These are phyloP conservation scores for Teratosphaeriaceae sp. DNA, from an alignment of 2,329 filamentous ascomycete genomes.

Conservation along the genomic window DNA sequence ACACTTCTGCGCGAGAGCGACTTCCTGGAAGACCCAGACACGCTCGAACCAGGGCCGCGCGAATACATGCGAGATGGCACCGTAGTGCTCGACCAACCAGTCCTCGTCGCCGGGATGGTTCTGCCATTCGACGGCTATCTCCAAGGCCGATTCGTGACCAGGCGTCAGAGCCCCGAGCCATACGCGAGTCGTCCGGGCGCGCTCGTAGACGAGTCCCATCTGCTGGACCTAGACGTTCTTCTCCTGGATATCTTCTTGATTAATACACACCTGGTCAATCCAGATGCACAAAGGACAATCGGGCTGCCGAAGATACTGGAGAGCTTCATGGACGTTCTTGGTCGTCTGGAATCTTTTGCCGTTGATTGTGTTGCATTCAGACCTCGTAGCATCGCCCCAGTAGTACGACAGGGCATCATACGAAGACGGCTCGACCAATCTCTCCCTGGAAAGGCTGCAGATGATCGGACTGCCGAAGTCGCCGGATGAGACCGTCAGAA, in stretches of 20 bases:
- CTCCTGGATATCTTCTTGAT: neutral
- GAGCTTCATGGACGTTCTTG: neutral
- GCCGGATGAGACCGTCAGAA: neutral
- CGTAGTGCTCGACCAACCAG: neutral
- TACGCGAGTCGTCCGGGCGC: neutral
- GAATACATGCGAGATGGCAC: neutral
- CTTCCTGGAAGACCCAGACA: neutral
- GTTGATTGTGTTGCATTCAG: neutral
- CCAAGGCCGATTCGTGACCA: neutral
- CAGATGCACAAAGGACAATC: neutral
- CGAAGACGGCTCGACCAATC: neutral
- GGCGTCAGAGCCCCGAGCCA: neutral
- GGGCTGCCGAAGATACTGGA: neutral
- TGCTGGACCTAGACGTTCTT: neutral
- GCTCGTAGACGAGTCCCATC: neutral
- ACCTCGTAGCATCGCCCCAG: conserved; percentile 3
- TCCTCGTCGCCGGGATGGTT: neutral
- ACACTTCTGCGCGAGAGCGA: neutral
- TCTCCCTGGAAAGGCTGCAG: neutral
- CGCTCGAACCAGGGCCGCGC: neutral
- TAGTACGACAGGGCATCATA: conserved; percentile 7
- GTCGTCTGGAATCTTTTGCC: neutral
- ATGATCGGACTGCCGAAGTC: neutral
- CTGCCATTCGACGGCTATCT: neutral
- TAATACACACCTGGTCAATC: neutral